These are phyloP conservation scores for Linnemannia elongata DNA, from an alignment of 192 early-diverging fungal species.

Conservation along the genomic window DNA sequence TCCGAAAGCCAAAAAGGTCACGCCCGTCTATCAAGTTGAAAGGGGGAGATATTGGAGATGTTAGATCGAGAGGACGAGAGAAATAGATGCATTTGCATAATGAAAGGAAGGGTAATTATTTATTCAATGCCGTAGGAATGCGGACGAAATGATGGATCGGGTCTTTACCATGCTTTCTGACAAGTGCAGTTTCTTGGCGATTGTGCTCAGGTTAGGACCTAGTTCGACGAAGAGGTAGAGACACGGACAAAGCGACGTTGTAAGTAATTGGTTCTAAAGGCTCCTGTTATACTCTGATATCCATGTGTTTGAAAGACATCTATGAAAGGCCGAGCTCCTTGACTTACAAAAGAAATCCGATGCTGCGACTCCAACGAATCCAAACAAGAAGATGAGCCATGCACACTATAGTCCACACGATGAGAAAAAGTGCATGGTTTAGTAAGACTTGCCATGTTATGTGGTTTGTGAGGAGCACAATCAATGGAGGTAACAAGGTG, in stretches of 20 bases:
- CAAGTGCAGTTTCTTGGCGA: conserved; percentile 79
- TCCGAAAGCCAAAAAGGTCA: conserved; percentile 85
- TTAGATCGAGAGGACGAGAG: background rate
- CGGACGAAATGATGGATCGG: background rate
- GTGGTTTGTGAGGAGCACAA: background rate
- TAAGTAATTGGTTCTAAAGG: background rate
- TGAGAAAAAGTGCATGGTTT: conserved; percentile 11
- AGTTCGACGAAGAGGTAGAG: background rate
- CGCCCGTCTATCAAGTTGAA: conserved; percentile 66
- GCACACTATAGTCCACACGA: conserved; percentile 40
- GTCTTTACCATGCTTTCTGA: conserved; percentile 82
- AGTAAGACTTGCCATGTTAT: background rate
- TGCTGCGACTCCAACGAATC: conserved; percentile 82
- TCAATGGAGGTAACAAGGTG: background rate
- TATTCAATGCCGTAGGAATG: background rate
- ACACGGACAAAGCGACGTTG: background rate
- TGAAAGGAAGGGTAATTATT: conserved; percentile 1
- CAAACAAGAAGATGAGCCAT: conserved; percentile 84
- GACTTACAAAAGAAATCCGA: conserved; percentile 85
- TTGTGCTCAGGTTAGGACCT: conserved; percentile 88
- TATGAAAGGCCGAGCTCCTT: background rate
- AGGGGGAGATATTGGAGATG: background rate
- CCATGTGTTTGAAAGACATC: background rate
- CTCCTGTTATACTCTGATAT: background rate
- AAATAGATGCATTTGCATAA: conserved; percentile 6